These are phyloP conservation scores for Diaporthe eres DNA, from an alignment of 2,329 filamentous ascomycete species.

Conservation along the genomic window DNA sequence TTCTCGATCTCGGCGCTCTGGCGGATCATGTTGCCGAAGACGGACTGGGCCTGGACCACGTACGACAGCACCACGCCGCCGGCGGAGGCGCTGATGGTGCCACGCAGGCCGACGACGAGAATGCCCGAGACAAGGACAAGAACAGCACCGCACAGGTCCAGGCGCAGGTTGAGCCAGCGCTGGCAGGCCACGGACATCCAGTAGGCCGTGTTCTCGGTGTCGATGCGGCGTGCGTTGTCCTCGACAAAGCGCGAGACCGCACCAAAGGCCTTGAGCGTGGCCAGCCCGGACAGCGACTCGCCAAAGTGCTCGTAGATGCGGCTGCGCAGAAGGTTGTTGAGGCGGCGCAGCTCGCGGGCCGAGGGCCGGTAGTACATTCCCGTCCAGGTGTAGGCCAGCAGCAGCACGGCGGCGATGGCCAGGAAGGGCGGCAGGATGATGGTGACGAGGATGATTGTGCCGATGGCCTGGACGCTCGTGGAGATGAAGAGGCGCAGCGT, in stretches of 20 bases:
- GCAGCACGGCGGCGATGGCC: slow-evolving; percentile 72
- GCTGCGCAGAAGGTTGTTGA: slow-evolving; percentile 75
- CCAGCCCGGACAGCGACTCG: slow-evolving; percentile 65
- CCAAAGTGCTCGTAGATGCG: slow-evolving; percentile 76
- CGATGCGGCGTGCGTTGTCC: slow-evolving; percentile 66
- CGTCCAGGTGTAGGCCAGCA: slow-evolving; percentile 73
- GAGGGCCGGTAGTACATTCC: slow-evolving; percentile 76
- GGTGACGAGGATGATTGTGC: slow-evolving; percentile 75
- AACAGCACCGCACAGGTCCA: slow-evolving; percentile 72
- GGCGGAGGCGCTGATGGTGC: slow-evolving; percentile 73
- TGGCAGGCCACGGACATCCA: slow-evolving; percentile 79
- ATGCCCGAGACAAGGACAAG: slow-evolving; percentile 75
- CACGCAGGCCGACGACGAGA: slow-evolving; percentile 74
- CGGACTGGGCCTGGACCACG: slow-evolving; percentile 76
- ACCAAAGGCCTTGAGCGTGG: slow-evolving; percentile 74
- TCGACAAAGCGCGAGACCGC: slow-evolving; percentile 69
- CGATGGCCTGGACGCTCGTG: slow-evolving; percentile 73
- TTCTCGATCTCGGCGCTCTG: slow-evolving; percentile 79
- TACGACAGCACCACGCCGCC: slow-evolving; percentile 77
- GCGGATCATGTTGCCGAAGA: slow-evolving; percentile 55
- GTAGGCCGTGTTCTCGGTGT: slow-evolving; percentile 77
- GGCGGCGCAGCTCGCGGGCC: slow-evolving; percentile 77
- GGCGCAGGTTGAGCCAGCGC: slow-evolving; percentile 73
- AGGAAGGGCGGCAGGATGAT: slow-evolving; percentile 76
- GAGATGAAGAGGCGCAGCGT: slow-evolving; percentile 76